Evolutionary conservation across 2,329 filamentous ascomycete genomes (phyloP), one percentile per base, ranked within the genome.

Genomic region (Fusarium phyllophilum): DNA sequence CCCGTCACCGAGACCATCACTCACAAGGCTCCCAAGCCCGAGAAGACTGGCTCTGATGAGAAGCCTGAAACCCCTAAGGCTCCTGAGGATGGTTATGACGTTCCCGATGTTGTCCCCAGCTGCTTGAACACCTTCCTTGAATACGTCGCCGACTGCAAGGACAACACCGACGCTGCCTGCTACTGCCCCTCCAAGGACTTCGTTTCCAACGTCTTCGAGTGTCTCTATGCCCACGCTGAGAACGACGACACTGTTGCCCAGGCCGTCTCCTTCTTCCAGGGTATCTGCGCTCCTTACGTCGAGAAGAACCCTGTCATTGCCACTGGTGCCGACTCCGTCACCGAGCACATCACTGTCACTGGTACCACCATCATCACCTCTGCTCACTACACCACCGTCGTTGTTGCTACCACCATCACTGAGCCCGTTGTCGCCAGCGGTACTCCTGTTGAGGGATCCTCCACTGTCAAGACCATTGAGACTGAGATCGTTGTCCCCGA

Each of bases 111-210:
- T 54, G 92, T 98, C 56, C 95, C 96, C 73, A 90, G 90, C 80
- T 98, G 96, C 87, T 86, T 98, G 84, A 96, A 96, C 89, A 97
- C 95, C 79, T 98, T 94, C 94, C 84, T 97, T 79, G 89, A 90
- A 81, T 84, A 87, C 70, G 89, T 93, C 57, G 69, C 79, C 58
- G 86, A 89, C 80, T 98, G 96, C 90, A 88, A 88, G 78, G 91
- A 94, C 85, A 97, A 97, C 91, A 92, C 92, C 48, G 94, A 97
- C 80, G 84, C 88, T 68, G 84, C 85, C 75, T 98, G 96, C 90
- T 97, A 94, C 92, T 98, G 96, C 90, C 93, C 93, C 77, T 89
- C 92, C 80, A 82, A 88, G 69, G 85, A 90, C 62, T 96, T 96
- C 84, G 93, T 95, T 80, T 86, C 90, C 82, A 92, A 91, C 80